A percentile compares a stretch with the other conserved stretches of the same genome.
These are phyloP conservation scores for Cryptococcus floricola DNA, from an alignment of 1,284 basidiomycete species.

Conservation along the genomic window DNA sequence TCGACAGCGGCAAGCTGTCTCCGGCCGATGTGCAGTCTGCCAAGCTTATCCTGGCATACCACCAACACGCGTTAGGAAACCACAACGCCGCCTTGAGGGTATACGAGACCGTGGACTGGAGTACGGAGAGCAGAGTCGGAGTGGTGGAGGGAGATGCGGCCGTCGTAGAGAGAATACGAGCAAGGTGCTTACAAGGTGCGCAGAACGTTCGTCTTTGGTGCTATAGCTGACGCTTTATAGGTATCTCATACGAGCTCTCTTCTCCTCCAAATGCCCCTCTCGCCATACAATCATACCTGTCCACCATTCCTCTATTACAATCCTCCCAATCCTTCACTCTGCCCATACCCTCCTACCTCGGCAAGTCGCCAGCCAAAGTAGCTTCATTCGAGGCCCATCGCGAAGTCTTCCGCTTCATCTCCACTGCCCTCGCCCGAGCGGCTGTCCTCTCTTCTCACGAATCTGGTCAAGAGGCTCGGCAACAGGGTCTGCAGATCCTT, in stretches of 20 bases:
- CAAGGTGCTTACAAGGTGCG: constrained; percentile 46
- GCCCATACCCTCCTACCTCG: constrained; percentile 27
- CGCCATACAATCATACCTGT: constrained; percentile 35
- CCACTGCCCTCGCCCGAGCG: constrained; percentile 42
- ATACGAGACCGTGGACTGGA: constrained; percentile 58
- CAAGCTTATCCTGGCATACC: constrained; percentile 64
- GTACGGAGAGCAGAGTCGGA: constrained; percentile 34
- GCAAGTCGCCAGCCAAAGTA: constrained; percentile 9
- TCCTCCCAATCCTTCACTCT: constrained; percentile 17
- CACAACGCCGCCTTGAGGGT: constrained; percentile 62
- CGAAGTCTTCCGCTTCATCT: constrained; percentile 41
- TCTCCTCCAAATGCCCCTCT: constrained; percentile 14
- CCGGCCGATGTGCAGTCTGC: constrained; percentile 28
- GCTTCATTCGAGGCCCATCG: constrained; percentile 36
- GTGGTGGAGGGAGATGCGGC: constrained; percentile 46
- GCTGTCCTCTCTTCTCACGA: constrained; percentile 50
- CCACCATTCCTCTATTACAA: constrained; percentile 21
- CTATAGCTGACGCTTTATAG: constrained; percentile 6
- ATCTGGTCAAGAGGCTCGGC: constrained; percentile 20
- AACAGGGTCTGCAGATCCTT: constrained; percentile 55
- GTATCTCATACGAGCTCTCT: constrained; percentile 30
- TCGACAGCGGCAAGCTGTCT: background rate
- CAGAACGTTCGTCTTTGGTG: background rate
- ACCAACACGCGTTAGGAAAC: constrained; percentile 67
- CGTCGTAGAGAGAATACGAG: constrained; percentile 48